A percentile compares a stretch with the other conserved stretches of the same genome.
Evolutionary conservation across 805 yeast genomes (phyloP).

Genomic region (Zygosaccharomyces bisporus): DNA sequence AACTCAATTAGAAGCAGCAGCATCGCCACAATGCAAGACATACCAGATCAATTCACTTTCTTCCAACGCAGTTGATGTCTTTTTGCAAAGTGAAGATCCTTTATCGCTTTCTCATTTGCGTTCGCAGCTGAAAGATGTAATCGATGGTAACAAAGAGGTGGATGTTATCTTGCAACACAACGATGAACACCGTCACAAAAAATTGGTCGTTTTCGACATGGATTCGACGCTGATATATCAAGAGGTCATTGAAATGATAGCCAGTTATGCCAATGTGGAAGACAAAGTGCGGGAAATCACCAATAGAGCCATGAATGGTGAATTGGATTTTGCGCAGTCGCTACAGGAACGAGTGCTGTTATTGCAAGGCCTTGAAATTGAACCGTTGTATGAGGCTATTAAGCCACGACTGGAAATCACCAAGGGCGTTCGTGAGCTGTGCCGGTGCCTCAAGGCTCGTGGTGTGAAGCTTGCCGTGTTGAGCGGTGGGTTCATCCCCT

Average conservation of each 20-base stretch:
- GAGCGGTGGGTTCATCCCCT: slow-evolving; percentile 91
- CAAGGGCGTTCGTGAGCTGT: slow-evolving; percentile 77
- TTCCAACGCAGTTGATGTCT: background rate
- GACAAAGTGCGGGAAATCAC: slow-evolving; percentile 84
- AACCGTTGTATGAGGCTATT: slow-evolving; percentile 72
- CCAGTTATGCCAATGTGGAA: slow-evolving; percentile 90
- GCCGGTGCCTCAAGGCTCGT: slow-evolving; percentile 52
- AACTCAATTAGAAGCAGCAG: background rate
- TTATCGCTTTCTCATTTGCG: background rate
- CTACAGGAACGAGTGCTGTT: slow-evolving; percentile 68
- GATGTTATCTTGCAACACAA: slow-evolving; percentile 26
- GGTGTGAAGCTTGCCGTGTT: slow-evolving; percentile 80
- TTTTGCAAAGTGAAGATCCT: background rate
- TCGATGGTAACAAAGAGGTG: slow-evolving; percentile 14
- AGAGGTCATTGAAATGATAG: slow-evolving; percentile 94
- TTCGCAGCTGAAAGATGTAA: background rate
- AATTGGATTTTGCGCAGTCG: slow-evolving; percentile 83
- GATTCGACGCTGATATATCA: slow-evolving; percentile 94
- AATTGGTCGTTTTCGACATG: slow-evolving; percentile 90
- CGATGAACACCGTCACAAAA: slow-evolving; percentile 30
- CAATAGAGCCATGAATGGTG: slow-evolving; percentile 95
- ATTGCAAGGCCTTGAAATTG: slow-evolving; percentile 76
- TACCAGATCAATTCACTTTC: background rate
- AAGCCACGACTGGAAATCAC: slow-evolving; percentile 68
- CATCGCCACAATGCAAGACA: background rate